Conservation (phyloP, 164 flowering plant genomes). For the Santalum album region DNA sequence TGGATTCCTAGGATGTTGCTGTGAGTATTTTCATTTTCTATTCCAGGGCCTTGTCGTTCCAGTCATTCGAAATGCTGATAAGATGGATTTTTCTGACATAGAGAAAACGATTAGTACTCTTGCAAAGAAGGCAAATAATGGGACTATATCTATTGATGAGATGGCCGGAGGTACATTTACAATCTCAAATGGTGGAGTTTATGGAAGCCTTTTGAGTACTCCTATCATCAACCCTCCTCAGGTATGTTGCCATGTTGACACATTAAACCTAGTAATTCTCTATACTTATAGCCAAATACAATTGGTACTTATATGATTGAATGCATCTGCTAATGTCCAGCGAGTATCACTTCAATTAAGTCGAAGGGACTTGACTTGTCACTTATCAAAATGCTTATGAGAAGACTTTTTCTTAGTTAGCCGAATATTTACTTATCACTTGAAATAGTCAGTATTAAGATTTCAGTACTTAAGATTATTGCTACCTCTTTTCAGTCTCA, state of each 20-base stretch:
- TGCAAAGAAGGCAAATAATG: slow-evolving; percentile 86
- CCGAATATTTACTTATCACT: too few species aligned
- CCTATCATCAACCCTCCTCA: slow-evolving; percentile 99
- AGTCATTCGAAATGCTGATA: slow-evolving; percentile 71
- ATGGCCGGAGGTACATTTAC: slow-evolving; percentile 99
- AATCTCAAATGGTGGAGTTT: slow-evolving; percentile 96
- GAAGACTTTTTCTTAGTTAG: too few species aligned
- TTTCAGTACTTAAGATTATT: too few species aligned
- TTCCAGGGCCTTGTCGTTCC: slow-evolving; percentile 96
- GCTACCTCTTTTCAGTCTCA: too few species aligned
- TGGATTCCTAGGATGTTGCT: neutral
- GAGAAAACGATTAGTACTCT: slow-evolving; percentile 78
- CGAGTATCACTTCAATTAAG: too few species aligned
- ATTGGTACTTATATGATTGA: too few species aligned
- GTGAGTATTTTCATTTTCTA: neutral
- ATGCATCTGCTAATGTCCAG: too few species aligned
- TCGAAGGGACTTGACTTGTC: too few species aligned
- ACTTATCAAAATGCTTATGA: too few species aligned
- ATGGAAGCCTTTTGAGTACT: slow-evolving; percentile 94
- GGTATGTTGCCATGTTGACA: slow-evolving; percentile 29
- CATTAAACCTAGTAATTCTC: too few species aligned
- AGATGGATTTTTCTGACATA: slow-evolving; percentile 90
- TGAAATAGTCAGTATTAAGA: too few species aligned
- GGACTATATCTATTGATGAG: slow-evolving; percentile 90
- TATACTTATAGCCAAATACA: too few species aligned